Evolutionary conservation across 495 filamentous ascomycete species (phyloP), one percentile per base, ranked within the genome.

Genomic region (Thozetella sp.): DNA sequence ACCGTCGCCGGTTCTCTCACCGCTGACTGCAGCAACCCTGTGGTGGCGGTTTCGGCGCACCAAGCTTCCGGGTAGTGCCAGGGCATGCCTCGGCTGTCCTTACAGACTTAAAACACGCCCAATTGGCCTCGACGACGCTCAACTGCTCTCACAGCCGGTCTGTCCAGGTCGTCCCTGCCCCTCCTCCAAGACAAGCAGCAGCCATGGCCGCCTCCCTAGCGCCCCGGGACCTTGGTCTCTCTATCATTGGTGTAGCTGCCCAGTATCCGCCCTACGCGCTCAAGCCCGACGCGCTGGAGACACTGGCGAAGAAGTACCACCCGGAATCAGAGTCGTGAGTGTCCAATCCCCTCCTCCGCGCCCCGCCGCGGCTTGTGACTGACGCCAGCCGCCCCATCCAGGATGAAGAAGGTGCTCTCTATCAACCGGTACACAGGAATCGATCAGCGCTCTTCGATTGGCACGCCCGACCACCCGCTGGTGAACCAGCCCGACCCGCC

Each of bases 391-490:
- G 25, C 50, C 25, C 0, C 12, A 25, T 25, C 60, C 55, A 84
- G 81, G 40, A 80, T 85, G 80, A 71, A 76, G 53, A 86, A 83
- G 67, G 76, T 89, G 40, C 80, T 86, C 43, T 72, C 76, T 26
- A 86, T 89, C 73, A 89, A 89, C 72, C 75, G 77, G 51, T 85
- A 75, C 61, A 87, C 86, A 1, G 86, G 86, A 40, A 89, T 89
- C 46, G 85, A 88, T 51, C 74, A 77, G 25, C 81, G 86, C 26
- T 83, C 85, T 55, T 84, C 83, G 13, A 79, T 89, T 57, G 84
- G 83, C 30, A 74, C 74, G 1, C 76, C 80, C 20, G 79, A 87
- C 61, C 80, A 87, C 65, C 78, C 80, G 1, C 54, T 85, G 27
- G 81, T 83, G n/a, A 86, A 86, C 59, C 70, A 78, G 50, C 71